phyloP scores from a whole-genome alignment of 2,329 filamentous ascomycete species.

The Rhynchosporium agropyri region DNA sequence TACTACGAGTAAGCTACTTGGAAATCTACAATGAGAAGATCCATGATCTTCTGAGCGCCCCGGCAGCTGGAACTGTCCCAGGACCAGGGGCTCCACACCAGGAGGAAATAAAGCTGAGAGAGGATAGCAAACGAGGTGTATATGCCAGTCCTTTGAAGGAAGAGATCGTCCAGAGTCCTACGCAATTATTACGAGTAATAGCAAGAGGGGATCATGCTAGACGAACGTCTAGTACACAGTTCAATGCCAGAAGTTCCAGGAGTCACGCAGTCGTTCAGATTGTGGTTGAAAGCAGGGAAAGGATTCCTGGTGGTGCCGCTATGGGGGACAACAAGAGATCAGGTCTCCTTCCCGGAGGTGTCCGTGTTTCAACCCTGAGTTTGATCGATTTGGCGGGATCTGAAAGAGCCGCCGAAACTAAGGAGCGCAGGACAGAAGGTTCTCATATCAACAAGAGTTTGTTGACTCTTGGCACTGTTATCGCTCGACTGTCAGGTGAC shows the following conservation, averaged over 20 bases:
- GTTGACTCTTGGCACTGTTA: conserved; percentile 92
- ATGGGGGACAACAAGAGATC: conserved; percentile 66
- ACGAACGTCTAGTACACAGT: conserved; percentile 91
- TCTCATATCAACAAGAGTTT: conserved; percentile 99
- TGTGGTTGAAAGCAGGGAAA: conserved; percentile 93
- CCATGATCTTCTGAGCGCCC: conserved; percentile 84
- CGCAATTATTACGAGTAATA: conserved; percentile 91
- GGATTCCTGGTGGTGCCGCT: conserved; percentile 58
- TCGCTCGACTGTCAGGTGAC: conserved; percentile 84
- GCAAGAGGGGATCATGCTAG: conserved; percentile 90
- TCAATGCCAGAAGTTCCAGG: conserved; percentile 93
- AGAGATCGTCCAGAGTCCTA: conserved; percentile 97
- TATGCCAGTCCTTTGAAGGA: conserved; percentile 96
- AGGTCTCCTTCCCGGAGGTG: conserved; percentile 77
- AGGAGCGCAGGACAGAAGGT: conserved; percentile 90
- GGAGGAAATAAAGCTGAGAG: conserved; percentile 95
- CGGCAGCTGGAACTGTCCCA: conserved; percentile 56
- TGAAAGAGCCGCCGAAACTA: conserved; percentile 92
- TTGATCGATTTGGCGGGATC: conserved; percentile 96
- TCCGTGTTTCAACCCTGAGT: conserved; percentile 92
- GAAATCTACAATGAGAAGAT: conserved; percentile 99
- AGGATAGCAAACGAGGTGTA: conserved; percentile 94
- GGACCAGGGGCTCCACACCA: conserved; percentile 61
- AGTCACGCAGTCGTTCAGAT: conserved; percentile 99
- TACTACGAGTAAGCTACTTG: conserved; percentile 93